These are phyloP conservation scores for Macrocybe gigantea DNA, from an alignment of 768 basidiomycete species.

Conservation along the genomic window DNA sequence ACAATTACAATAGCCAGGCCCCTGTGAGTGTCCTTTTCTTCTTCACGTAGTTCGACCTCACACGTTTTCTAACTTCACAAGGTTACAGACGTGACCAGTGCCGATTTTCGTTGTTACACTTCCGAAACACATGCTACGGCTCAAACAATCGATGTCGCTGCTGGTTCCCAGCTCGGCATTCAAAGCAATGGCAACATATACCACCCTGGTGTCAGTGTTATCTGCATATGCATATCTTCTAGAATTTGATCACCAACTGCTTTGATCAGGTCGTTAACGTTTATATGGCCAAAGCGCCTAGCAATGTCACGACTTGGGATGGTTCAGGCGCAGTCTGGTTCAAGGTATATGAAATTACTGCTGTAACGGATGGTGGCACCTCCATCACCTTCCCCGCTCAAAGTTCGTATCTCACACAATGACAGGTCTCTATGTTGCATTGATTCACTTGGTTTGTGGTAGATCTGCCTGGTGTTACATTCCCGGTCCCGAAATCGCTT, in stretches of 20 bases:
- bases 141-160: constrained; percentile 21
- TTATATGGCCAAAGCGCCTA: constrained; percentile 36
- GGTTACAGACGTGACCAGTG: constrained; percentile 1
- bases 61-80: background rate
- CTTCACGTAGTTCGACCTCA: background rate
- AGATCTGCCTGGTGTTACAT: constrained; percentile 12
- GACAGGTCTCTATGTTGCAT: constrained; percentile 1
- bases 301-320: constrained; percentile 20
- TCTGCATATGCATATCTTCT: background rate
- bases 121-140: constrained; percentile 18
- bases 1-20: background rate
- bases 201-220: constrained; percentile 23
- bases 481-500: constrained; percentile 8
- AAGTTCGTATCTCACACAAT: constrained; percentile 10
- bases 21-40: background rate
- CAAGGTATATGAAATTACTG: constrained; percentile 34
- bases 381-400: constrained; percentile 32
- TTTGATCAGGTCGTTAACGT: constrained; percentile 16
- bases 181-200: constrained; percentile 24
- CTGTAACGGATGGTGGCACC: constrained; percentile 32
- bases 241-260: background rate
- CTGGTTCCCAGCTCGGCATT: constrained; percentile 26
- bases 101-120: constrained; percentile 24
- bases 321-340: constrained; percentile 40
- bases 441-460: background rate